Percentiles rank a stretch among this genome's conserved stretches.
Evolutionary conservation across 2,329 filamentous ascomycete species (phyloP).

Genomic region (Cryphonectria naterciae): DNA sequence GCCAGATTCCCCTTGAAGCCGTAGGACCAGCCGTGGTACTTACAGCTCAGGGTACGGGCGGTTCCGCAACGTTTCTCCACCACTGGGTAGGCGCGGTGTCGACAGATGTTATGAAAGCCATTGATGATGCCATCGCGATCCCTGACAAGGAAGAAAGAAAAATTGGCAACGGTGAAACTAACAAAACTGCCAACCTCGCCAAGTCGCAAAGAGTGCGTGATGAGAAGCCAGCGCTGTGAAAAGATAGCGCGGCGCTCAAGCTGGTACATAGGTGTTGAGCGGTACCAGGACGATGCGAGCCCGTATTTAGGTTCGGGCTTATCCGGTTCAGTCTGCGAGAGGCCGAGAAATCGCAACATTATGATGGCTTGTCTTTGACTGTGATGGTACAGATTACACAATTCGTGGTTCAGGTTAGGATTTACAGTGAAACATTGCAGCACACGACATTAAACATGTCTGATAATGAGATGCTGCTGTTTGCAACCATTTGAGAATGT

Average conservation of each 20-base stretch:
- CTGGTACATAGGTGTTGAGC: slow-evolving; percentile 47
- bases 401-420: too few species aligned
- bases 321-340: slow-evolving; percentile 5
- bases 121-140: slow-evolving; percentile 40
- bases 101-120: slow-evolving; percentile 50
- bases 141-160: slow-evolving; percentile 45
- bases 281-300: slow-evolving; percentile 50
- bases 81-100: slow-evolving; percentile 49
- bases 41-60: slow-evolving; percentile 45
- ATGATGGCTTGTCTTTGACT: background rate
- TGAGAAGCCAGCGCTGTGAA: slow-evolving; percentile 44
- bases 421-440: too few species aligned
- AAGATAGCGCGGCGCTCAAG: slow-evolving; percentile 50
- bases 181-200: slow-evolving; percentile 42
- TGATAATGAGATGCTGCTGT: too few species aligned
- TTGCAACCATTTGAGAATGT: too few species aligned
- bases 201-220: slow-evolving; percentile 42
- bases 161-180: slow-evolving; percentile 40
- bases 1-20: slow-evolving; percentile 46
- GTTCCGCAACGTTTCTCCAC: slow-evolving; percentile 43
- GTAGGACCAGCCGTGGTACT: slow-evolving; percentile 53
- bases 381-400: too few species aligned
- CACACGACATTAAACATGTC: too few species aligned
- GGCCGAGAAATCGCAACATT: slow-evolving; percentile 24
- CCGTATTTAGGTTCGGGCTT: slow-evolving; percentile 38